Base-by-base conservation (phyloP, 441 rosid genomes). In the Adansonia grandidieri region DNA sequence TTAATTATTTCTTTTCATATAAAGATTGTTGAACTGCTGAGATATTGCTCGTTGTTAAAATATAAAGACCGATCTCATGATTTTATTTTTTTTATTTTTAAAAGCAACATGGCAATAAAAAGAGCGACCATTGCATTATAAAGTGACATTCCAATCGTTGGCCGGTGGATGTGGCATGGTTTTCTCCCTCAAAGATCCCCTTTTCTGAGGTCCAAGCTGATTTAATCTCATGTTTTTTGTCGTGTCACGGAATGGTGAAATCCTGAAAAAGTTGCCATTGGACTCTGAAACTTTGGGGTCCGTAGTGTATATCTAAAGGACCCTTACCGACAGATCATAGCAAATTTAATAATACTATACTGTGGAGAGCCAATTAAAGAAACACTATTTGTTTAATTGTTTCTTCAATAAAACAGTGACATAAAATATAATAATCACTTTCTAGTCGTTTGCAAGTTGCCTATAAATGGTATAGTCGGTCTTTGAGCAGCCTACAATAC, bases 401-500 rank as follows among this genome's bases (percentile, higher is more conserved):
- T 51, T 50, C 8, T 11, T 70, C 51, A 42, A 66, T 69, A 69
- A 19, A 69, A 69, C 65, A 61, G 65, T 24, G n/a, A 5, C 20
- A 61, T 13, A 2, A 24, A 9, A 57, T 69, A 20, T 7, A 14
- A 13, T 72, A 56, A 73, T 37, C 65, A n/a, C 19, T 15, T 56
- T 40, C 51, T 73, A 56, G 50, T 73, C 65, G n/a, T 56, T 73
- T 17, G 63, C 48, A 9, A 54, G 37, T 28, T 2, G 50, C 51
- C 75, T 73, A 73, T 73, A 73, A 73, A 73, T 28, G 22, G 15
- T 56, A 4, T 32, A 20, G 64, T n/a, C 64, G 40, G 51, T 53
- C 50, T 40, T 17, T 73, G 24, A 56, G 17, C 64, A 56, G 51
- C 6, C 24, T 73, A 56, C 76, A 37, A 17, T 6, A 37, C 32